A percentile compares a stretch with the other conserved stretches of the same genome.
Evolutionary conservation across 2,329 filamentous ascomycete species (phyloP).

Genomic region (Xylaria sp.): DNA sequence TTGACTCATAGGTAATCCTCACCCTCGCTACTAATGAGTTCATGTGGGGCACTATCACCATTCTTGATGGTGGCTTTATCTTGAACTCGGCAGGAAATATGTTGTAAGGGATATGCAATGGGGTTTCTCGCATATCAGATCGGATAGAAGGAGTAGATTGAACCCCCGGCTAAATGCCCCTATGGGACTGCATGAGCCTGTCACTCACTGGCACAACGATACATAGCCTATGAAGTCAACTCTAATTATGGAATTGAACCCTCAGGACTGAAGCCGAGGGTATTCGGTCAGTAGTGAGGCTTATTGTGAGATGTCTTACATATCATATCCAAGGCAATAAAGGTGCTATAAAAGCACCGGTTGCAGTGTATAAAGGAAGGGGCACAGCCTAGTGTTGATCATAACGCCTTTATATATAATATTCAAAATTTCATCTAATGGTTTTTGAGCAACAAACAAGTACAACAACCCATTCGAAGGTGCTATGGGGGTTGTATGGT

Average conservation of each 20-base stretch:
- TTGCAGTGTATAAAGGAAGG: neutral
- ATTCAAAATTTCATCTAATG: too few relatives aligned
- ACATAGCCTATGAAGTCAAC: neutral
- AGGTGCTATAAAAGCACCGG: neutral
- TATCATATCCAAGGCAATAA: neutral
- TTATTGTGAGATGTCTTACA: neutral
- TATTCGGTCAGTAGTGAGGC: neutral
- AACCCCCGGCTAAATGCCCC: neutral
- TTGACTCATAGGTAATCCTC: conserved; percentile 39
- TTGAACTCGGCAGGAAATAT: conserved; percentile 42
- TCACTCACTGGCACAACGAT: neutral
- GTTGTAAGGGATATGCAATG: conserved; percentile 32
- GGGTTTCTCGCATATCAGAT: neutral
- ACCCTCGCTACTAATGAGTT: conserved; percentile 47
- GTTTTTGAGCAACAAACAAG: neutral
- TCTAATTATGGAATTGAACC: neutral
- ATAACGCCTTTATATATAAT: too few relatives aligned
- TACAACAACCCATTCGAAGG: neutral
- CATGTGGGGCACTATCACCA: conserved; percentile 44
- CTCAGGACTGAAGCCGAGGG: neutral
- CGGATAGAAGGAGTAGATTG: neutral
- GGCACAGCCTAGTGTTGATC: neutral
- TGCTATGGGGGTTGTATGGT: neutral
- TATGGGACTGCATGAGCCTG: neutral
- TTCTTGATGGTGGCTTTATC: conserved; percentile 45